Conservation (phyloP, 352 stramenopile genomes). For the Phytophthora fragariaefolia region DNA sequence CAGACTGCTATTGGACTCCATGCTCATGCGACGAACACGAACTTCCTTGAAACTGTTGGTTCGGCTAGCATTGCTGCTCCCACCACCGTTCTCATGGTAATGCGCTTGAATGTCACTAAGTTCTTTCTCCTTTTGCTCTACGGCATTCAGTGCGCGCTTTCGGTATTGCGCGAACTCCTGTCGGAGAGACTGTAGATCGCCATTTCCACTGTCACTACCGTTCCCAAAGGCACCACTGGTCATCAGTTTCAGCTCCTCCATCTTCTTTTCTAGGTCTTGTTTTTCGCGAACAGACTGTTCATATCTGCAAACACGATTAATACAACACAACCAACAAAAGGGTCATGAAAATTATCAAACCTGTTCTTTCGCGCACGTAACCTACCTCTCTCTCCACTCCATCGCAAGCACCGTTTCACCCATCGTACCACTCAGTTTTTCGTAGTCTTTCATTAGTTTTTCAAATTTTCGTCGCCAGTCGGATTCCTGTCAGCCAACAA, state of each 20-base stretch:
- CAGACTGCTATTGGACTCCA: slow-evolving; percentile 79
- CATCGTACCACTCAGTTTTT: slow-evolving; percentile 88
- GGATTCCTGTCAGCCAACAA: slow-evolving; percentile 54
- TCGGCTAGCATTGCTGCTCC: slow-evolving; percentile 41
- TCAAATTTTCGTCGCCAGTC: slow-evolving; percentile 89
- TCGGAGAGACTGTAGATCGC: slow-evolving; percentile 72
- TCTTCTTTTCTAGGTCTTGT: slow-evolving; percentile 74
- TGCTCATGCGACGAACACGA: slow-evolving; percentile 71
- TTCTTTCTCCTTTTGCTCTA: slow-evolving; percentile 87
- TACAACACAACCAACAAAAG: too few relatives aligned
- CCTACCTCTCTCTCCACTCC: slow-evolving; percentile 81
- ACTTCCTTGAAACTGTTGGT: slow-evolving; percentile 55
- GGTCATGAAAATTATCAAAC: background rate
- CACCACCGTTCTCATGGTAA: slow-evolving; percentile 51
- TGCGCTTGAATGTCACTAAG: slow-evolving; percentile 74
- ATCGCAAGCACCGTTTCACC: slow-evolving; percentile 84
- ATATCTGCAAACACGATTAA: slow-evolving; percentile 54
- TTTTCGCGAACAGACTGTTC: slow-evolving; percentile 81
- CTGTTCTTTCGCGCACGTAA: background rate
- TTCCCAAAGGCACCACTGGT: slow-evolving; percentile 42
- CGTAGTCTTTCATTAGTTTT: slow-evolving; percentile 85
- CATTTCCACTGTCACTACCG: slow-evolving; percentile 30
- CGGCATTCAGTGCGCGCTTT: slow-evolving; percentile 76
- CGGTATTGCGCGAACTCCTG: slow-evolving; percentile 86
- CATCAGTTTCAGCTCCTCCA: slow-evolving; percentile 67